Base-by-base conservation (phyloP, 2,329 filamentous ascomycete species). In the Nothopassalora personata region DNA sequence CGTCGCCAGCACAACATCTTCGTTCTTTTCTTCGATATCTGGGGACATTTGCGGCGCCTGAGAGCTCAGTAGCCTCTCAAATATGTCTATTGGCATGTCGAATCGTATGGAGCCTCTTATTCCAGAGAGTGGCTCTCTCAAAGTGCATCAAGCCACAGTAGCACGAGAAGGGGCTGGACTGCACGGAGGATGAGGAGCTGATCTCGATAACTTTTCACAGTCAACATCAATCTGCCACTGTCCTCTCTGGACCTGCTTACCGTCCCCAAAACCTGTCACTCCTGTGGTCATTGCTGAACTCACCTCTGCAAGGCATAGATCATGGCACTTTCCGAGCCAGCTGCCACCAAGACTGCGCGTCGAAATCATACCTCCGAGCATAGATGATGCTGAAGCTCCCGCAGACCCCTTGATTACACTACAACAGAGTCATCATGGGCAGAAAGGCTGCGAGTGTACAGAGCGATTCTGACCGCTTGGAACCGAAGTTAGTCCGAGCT, bases 401-500 rank as follows among this genome's bases (percentile, higher is more conserved):
- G 31, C 57, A 54, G 45, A 50, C 56, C 58, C 55, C 58, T 43
- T 50, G 56, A 23, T 23, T 23, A 23, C 60, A 60, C 28, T 61
- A 57, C 49, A 58, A 55, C 43, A 62, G 60, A 47, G 65, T 62
- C 59, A 60, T 43, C 39, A 51, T 51, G 49, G 49, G 49, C 11
- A 28, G 28, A 30, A 51, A 51, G n/a, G 23, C 49, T 18, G 27
- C 49, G 11, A 51, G 49, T 51, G 30, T 51, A 30, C 49, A 51
- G 30, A 51, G 49, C n/a, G 49, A 60, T 27, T 48, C 58, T 18
- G 58, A 65, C 19, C 71, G 75, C 13, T 70, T 76, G 46, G 75
- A 77, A 55, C 75, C 75, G 5, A 73, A 71, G 19, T 70, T 77
- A n/a, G 68, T 77, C 6, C 71, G 73, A 57, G 74, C 75, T 7